Evolutionary conservation across 1,284 basidiomycete genomes (phyloP).

Genomic region (Papiliotrema nemorosa): DNA sequence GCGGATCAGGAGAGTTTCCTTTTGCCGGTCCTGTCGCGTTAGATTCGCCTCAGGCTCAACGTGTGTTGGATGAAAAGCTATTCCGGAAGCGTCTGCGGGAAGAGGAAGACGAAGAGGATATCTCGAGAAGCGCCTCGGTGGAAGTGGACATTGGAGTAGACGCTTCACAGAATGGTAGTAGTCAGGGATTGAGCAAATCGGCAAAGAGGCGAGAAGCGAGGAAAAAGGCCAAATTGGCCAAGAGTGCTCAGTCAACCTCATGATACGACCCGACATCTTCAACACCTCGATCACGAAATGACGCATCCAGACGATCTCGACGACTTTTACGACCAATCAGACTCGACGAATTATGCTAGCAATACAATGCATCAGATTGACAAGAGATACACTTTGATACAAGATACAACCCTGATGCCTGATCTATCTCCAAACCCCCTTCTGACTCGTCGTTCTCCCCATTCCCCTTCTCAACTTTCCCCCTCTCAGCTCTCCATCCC

Average conservation of each 20-base stretch:
- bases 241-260: background rate
- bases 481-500: slow-evolving; percentile 1
- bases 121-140: background rate
- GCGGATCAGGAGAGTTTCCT: slow-evolving; percentile 23
- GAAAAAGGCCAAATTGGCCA: slow-evolving; percentile 19
- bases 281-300: background rate
- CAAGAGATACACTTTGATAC: no score
- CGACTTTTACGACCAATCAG: background rate
- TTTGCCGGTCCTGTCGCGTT: slow-evolving; percentile 19
- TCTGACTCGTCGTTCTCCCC: slow-evolving; percentile 5
- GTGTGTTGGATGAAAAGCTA: slow-evolving; percentile 2
- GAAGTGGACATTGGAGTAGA: background rate
- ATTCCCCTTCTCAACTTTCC: slow-evolving; percentile 11
- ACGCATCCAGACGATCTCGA: background rate
- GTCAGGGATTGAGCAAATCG: slow-evolving; percentile 14
- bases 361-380: background rate
- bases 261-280: no score
- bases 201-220: slow-evolving; percentile 20
- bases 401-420: no score
- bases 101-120: slow-evolving; percentile 3
- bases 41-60: slow-evolving; percentile 11
- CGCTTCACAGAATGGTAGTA: no score
- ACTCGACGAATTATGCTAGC: no score
- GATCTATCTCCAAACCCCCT: background rate
- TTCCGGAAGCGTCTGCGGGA: background rate